Evolutionary conservation across 768 basidiomycete species (phyloP), one percentile per base, ranked within the genome.

Genomic region (Tremella yokohamensis): DNA sequence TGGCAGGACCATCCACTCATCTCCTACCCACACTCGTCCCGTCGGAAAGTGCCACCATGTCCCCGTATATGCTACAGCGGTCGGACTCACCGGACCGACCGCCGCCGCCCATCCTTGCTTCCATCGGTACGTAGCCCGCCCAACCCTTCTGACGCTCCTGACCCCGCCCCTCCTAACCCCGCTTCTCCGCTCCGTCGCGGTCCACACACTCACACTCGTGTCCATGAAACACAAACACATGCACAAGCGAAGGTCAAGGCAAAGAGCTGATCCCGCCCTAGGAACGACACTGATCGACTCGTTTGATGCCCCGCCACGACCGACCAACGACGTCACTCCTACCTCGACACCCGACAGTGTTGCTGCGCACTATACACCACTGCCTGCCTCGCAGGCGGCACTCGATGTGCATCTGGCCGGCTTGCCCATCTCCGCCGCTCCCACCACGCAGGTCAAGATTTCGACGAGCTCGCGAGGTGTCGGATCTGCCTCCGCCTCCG

Each of bases 241-340:
- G 37, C 19, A 9, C 11, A 49, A 18, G n/a, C 38, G 38, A 55
- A 15, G 13, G 15, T 34, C 3, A 12, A 6, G 29, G 29, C 29
- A 34, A 11, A 4, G 29, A 34, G 29, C 29, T 34, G 29, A 34
- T 34, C 29, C 29, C 29, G 29, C 29, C 29, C 15, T 24, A 71
- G 69, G 69, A 12, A 66, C 69, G 2, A 65, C 68, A 51, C 40
- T 71, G 40, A 68, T 71, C 39, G 69, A 71, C 40, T 52, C 58
- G 19, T 71, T 71, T 51, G 69, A 71, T 26, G 39, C 48, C 11
- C 58, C 64, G 13, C 64, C 66, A 8, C 55, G 48, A 11, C 63
- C 65, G 0, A 26, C 45, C 18, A 16, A 56, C 25, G 56, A 58
- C 20, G 39, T 8, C 39, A 37, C 57, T 39, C 56, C 50, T 38